phyloP scores from a whole-genome alignment of 768 basidiomycete genomes.

The Lyophyllum decastes region DNA sequence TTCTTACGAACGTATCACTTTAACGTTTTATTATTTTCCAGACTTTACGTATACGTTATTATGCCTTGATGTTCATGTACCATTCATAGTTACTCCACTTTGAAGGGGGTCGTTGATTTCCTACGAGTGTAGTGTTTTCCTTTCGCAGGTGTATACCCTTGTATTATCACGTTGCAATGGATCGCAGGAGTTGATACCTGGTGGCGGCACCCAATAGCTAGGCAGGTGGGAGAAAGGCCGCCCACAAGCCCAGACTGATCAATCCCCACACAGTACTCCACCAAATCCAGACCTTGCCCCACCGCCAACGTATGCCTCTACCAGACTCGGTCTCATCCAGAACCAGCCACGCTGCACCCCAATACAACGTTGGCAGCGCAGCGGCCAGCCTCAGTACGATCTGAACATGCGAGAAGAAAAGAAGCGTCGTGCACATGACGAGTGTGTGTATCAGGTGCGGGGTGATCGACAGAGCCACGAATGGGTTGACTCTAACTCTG shows the following conservation, averaged over 20 bases:
- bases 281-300: constrained; percentile 64
- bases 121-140: background rate
- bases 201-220: constrained; percentile 32
- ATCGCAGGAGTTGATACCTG: background rate
- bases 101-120: background rate
- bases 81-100: background rate
- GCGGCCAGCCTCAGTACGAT: constrained; percentile 79
- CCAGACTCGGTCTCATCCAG: constrained; percentile 17
- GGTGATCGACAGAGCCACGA: constrained; percentile 44
- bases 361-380: constrained; percentile 79
- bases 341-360: constrained; percentile 78
- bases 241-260: constrained; percentile 75
- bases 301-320: constrained; percentile 8
- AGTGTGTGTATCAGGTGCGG: constrained; percentile 80
- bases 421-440: constrained; percentile 57
- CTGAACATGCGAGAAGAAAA: constrained; percentile 85
- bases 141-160: background rate
- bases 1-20: background rate
- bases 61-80: background rate
- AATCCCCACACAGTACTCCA: constrained; percentile 84
- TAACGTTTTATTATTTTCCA: background rate
- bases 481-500: constrained; percentile 22
- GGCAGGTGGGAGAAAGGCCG: constrained; percentile 88
- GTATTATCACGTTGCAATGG: background rate
- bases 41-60: background rate